These are phyloP conservation scores for Jamesozyma lodderae DNA, from an alignment of 805 yeast genomes.

Conservation along the genomic window DNA sequence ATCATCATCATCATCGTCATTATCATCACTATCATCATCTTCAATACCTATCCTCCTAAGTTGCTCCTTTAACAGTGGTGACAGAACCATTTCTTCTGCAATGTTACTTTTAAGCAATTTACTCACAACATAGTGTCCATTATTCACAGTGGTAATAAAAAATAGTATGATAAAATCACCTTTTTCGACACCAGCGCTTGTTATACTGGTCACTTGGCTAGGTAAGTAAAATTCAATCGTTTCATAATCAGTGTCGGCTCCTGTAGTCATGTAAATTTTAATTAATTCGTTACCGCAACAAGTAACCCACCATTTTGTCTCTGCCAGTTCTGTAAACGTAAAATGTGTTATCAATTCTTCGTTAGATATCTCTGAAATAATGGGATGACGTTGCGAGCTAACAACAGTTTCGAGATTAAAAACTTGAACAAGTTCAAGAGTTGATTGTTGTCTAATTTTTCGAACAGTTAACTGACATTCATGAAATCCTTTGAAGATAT, in stretches of 20 bases:
- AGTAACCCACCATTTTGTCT: constrained; percentile 6
- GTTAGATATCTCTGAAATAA: not conserved
- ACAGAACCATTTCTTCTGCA: not conserved
- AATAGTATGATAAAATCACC: not conserved
- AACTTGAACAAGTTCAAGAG: not conserved
- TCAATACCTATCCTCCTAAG: not conserved
- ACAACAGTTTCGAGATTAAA: constrained; percentile 2
- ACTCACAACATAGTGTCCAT: constrained; percentile 5
- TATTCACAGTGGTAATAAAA: constrained; percentile 2
- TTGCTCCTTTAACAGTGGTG: constrained; percentile 1
- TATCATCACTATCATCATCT: constrained; percentile 4
- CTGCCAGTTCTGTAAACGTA: not conserved
- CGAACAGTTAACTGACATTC: not conserved
- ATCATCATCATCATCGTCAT: constrained; percentile 3
- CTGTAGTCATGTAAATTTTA: constrained; percentile 2
- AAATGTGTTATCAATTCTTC: constrained; percentile 5
- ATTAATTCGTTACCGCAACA: constrained; percentile 4
- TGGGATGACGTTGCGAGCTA: constrained; percentile 1
- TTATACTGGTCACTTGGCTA: constrained; percentile 7
- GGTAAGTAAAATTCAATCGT: constrained; percentile 9
- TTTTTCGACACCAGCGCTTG: not conserved
- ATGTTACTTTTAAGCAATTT: not conserved
- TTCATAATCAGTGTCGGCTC: constrained; percentile 2
- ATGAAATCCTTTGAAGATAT: constrained; percentile 2
- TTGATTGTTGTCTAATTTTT: not conserved